Conservation (phyloP, 2,329 filamentous ascomycete genomes). For the Aspergillus clavatus region DNA sequence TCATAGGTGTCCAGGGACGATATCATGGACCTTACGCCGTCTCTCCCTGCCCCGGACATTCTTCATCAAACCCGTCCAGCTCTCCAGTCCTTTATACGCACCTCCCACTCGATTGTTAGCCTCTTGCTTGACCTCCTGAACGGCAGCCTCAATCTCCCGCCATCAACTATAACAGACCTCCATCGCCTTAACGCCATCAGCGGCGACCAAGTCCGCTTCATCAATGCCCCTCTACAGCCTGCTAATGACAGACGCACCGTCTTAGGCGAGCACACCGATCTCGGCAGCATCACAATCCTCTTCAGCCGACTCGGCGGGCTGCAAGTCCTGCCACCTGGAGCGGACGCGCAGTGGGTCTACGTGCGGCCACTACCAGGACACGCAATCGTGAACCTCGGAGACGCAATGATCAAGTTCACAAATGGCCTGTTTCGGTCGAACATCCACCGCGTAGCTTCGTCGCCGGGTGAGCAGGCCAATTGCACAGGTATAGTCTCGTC, state of each 20-base stretch:
- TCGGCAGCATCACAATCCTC: slow-evolving; percentile 52
- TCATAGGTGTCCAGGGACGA: slow-evolving; percentile 53
- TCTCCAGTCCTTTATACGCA: slow-evolving; percentile 43
- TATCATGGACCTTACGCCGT: slow-evolving; percentile 38
- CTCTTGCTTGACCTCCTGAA: slow-evolving; percentile 45
- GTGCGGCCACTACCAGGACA: slow-evolving; percentile 49
- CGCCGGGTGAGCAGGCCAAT: slow-evolving; percentile 46
- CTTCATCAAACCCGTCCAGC: slow-evolving; percentile 33
- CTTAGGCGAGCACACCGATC: slow-evolving; percentile 54
- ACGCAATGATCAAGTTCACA: slow-evolving; percentile 43
- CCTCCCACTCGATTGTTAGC: slow-evolving; percentile 44
- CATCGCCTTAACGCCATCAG: slow-evolving; percentile 43
- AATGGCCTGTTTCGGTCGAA: slow-evolving; percentile 39
- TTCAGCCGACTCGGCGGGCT: slow-evolving; percentile 55
- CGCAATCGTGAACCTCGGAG: slow-evolving; percentile 43
- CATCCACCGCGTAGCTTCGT: slow-evolving; percentile 48
- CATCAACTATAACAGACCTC: slow-evolving; percentile 41
- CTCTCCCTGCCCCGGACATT: slow-evolving; percentile 42
- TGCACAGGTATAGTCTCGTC: slow-evolving; percentile 49
- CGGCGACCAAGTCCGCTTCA: slow-evolving; percentile 53
- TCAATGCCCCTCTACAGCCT: slow-evolving; percentile 47
- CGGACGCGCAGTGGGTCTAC: slow-evolving; percentile 47
- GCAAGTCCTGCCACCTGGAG: slow-evolving; percentile 46
- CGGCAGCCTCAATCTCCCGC: slow-evolving; percentile 39
- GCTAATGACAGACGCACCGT: slow-evolving; percentile 39